Evolutionary conservation across 352 stramenopile genomes (phyloP).

Genomic region (Phytophthora aleatoria): DNA sequence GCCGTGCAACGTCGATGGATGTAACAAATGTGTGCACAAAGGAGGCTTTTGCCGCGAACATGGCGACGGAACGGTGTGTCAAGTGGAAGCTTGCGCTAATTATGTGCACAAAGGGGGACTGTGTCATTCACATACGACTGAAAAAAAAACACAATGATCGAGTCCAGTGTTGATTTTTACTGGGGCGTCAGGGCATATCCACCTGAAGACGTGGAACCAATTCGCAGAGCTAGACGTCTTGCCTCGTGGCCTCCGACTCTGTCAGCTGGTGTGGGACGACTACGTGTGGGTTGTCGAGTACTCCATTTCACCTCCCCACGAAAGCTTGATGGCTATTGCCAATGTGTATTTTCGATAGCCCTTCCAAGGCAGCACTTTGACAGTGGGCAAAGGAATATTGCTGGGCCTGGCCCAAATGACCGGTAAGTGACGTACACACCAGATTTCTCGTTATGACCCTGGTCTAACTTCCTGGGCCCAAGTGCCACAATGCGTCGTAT

Average conservation of each 20-base stretch:
- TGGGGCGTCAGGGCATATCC: background rate
- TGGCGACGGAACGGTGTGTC: constrained; percentile 63
- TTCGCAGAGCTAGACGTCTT: background rate
- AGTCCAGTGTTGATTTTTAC: background rate
- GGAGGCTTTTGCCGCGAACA: constrained; percentile 71
- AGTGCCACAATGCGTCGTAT: background rate
- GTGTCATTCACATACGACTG: constrained; percentile 53
- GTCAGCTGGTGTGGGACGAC: background rate
- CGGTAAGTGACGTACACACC: background rate
- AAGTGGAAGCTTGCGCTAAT: constrained; percentile 61
- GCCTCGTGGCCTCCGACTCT: background rate
- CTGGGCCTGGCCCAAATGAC: too few relatives aligned
- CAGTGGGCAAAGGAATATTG: background rate
- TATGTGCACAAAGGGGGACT: constrained; percentile 72
- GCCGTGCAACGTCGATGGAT: constrained; percentile 65
- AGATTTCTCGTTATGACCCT: background rate
- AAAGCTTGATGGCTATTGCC: background rate
- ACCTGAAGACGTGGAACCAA: background rate
- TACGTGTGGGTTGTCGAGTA: background rate
- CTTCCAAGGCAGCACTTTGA: background rate
- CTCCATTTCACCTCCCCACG: background rate
- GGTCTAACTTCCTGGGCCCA: background rate
- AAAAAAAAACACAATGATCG: constrained; percentile 14
- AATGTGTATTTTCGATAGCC: background rate
- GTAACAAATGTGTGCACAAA: constrained; percentile 63